Evolutionary conservation across 139 green algal species (phyloP).

Genomic region (Penium margaritaceum): DNA sequence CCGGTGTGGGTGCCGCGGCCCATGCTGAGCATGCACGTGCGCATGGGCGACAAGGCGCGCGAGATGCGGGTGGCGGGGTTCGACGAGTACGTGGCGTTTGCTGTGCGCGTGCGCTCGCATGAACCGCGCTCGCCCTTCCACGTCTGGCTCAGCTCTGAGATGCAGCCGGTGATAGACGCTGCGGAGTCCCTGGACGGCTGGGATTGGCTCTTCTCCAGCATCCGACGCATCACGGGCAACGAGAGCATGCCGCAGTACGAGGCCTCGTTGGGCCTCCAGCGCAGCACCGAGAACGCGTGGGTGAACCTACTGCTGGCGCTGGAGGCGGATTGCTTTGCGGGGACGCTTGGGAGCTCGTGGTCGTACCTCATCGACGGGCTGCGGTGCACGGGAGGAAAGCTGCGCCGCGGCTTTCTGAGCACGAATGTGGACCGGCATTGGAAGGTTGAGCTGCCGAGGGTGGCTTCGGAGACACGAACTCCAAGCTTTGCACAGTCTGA

Average conservation of each 20-base stretch:
- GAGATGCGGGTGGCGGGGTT: conserved; percentile 34
- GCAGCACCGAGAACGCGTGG: conserved; percentile 22
- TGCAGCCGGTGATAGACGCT: background rate
- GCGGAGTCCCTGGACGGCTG: background rate
- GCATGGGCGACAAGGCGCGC: conserved; percentile 31
- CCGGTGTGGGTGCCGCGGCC: conserved; percentile 25
- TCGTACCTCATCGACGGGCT: conserved; percentile 17
- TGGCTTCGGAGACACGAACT: too few species aligned
- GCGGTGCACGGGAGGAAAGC: conserved; percentile 10
- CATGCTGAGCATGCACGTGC: conserved; percentile 33
- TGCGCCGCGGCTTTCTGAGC: conserved; percentile 11
- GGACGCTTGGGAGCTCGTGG: conserved; percentile 20
- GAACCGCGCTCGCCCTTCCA: too few species aligned
- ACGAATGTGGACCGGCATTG: conserved; percentile 23
- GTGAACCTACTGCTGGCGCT: conserved; percentile 28
- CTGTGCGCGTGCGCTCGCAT: too few species aligned
- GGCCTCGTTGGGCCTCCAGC: background rate
- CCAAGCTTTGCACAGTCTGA: too few species aligned
- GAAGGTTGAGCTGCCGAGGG: too few species aligned
- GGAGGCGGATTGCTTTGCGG: conserved; percentile 22
- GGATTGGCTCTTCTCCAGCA: background rate
- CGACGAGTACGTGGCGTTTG: conserved; percentile 28
- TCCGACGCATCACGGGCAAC: background rate
- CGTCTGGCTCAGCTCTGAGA: conserved; percentile 14
- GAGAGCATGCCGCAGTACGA: conserved; percentile 26